Conservation (phyloP, 768 basidiomycete species). For the Mycena olivaceomarginata region DNA sequence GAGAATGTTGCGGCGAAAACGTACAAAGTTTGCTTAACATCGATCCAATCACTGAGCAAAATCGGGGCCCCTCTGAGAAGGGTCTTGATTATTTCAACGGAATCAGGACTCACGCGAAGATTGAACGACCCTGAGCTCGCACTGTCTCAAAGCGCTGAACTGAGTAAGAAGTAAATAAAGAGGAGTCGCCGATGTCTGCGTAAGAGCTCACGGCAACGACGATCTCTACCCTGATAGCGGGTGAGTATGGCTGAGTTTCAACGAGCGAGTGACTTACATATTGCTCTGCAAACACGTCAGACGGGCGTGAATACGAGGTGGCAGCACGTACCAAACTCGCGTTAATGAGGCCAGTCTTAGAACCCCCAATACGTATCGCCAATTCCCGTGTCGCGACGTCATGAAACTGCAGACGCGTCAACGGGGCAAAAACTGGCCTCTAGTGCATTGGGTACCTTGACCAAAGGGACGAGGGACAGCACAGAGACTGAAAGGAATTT, state of each 20-base stretch:
- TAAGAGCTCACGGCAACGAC: slow-evolving; percentile 80
- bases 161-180: slow-evolving; percentile 48
- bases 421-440: background rate
- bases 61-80: background rate
- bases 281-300: slow-evolving; percentile 70
- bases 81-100: background rate
- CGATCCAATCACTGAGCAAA: slow-evolving; percentile 80
- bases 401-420: slow-evolving; percentile 73
- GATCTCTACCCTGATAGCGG: slow-evolving; percentile 68
- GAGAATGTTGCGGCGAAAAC: slow-evolving; percentile 43
- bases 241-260: slow-evolving; percentile 12
- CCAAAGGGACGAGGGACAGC: slow-evolving; percentile 69
- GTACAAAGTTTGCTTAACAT: slow-evolving; percentile 86
- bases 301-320: background rate
- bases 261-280: slow-evolving; percentile 66
- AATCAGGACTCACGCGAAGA: slow-evolving; percentile 74
- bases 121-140: slow-evolving; percentile 88
- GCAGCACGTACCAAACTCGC: slow-evolving; percentile 79
- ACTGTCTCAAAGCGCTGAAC: slow-evolving; percentile 90
- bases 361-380: slow-evolving; percentile 83
- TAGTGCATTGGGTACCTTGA: slow-evolving; percentile 42
- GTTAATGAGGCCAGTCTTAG: slow-evolving; percentile 87
- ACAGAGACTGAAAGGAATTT: slow-evolving; percentile 61
- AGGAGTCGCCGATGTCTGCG: background rate
- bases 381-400: slow-evolving; percentile 87